Conservation (phyloP, 2,329 filamentous ascomycete genomes). For the Fusarium bulbicola region DNA sequence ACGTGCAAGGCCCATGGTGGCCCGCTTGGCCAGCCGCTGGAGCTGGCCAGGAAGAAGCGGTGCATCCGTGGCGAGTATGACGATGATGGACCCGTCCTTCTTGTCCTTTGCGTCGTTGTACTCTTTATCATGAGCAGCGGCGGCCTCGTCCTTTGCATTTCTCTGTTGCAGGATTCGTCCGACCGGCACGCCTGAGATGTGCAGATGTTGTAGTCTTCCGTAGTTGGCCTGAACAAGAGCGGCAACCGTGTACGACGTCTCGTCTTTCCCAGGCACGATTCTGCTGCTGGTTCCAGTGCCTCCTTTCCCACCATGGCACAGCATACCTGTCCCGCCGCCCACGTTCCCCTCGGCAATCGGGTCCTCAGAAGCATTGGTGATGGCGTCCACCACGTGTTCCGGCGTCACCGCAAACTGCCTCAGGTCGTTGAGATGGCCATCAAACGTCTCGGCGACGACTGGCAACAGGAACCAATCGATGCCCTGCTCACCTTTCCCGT, state of each 20-base stretch:
- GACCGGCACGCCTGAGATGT: not conserved
- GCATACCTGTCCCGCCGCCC: not conserved
- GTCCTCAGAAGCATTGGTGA: not conserved
- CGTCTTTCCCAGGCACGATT: not conserved
- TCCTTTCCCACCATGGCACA: not conserved
- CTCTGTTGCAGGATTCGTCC: not conserved
- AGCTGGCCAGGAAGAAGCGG: not conserved
- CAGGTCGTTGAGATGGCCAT: not conserved
- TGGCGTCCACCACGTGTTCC: not conserved
- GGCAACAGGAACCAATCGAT: not conserved
- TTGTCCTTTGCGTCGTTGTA: not conserved
- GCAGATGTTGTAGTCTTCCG: not conserved
- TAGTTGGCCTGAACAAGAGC: not conserved
- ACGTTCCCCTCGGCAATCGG: not conserved
- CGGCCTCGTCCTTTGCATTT: not conserved
- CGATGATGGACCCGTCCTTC: not conserved
- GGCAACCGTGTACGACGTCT: accelerated
- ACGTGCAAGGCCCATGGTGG: not conserved
- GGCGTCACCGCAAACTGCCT: not conserved
- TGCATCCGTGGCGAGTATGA: not conserved
- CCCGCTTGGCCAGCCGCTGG: not conserved
- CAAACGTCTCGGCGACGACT: not conserved
- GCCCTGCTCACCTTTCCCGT: not conserved
- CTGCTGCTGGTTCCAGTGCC: not conserved
- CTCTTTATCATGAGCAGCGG: not conserved